Base-by-base conservation (phyloP, 208 protist genomes). In the Acanthamoeba lenticulata region DNA sequence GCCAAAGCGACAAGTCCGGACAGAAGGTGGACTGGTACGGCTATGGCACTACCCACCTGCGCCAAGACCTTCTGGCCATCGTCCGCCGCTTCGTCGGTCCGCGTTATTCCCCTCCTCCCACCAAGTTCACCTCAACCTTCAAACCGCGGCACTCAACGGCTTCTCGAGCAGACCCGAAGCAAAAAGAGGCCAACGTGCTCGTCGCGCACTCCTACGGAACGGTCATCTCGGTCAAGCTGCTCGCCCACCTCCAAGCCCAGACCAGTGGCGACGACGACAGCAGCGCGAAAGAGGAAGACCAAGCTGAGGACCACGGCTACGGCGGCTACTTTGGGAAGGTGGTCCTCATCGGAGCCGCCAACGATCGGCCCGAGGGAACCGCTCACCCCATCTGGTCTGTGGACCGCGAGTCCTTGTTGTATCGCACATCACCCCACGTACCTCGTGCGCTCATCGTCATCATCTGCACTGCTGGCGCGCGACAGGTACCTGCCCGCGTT, bases 161-260 rank as follows among this genome's bases (percentile, higher is more conserved):
- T 32, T n/a, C n/a, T n/a, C n/a, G 32, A 3, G 6, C 36, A 83
- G 72, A 83, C 36, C 72, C 72, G n/a, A 49, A 19, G 24, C 34
- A 38, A n/a, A n/a, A n/a, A 32, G 40, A 83, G 32, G 72, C 21
- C 38, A 83, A 83, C 72, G 72, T 83, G 40, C 72, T 83, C 24
- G 72, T 83, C 1, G 72, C 72, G 38, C 72, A 83, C n/a, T 83
- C 72, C 17, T 83, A 83, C n/a, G 72, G 72, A 9, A 83, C 72
- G 24, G 72, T 83, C 1, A 44, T 83, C 36, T 2, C 38, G 24
- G 21, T 83, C 40, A 83, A 83, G 72, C 38, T 83, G 34, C 72
- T 83, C 24, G 72, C 72, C 4, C 72, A 83, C 29, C 21, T 83
- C 6, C 65, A 74, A 6, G 1, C 6, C 15, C 36, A 79, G 1